Evolutionary conservation across 345 rosid species (phyloP).

Genomic region (Nephelium lappaceum): DNA sequence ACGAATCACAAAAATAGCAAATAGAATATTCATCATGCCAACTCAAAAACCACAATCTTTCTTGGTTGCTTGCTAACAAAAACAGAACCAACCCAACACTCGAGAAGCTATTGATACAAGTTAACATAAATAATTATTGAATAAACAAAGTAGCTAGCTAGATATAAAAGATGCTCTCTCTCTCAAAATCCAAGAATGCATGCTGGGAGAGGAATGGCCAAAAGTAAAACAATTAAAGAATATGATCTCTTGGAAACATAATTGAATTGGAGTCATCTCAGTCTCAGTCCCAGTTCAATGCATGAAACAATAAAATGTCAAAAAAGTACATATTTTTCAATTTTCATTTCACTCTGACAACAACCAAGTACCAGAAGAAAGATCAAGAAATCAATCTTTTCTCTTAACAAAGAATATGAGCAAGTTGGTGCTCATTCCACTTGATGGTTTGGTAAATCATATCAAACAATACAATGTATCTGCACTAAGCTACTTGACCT

Average conservation of each 20-base stretch:
- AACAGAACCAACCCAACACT: too few relatives aligned
- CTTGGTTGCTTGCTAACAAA: not conserved
- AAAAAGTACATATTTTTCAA: not conserved
- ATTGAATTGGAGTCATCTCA: not conserved
- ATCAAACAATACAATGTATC: constrained; percentile 10
- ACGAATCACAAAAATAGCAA: too few relatives aligned
- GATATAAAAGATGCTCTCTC: not conserved
- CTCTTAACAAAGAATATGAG: not conserved
- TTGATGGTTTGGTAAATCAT: not conserved
- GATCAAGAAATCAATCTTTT: not conserved
- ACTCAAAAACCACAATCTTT: not conserved
- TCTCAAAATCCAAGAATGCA: constrained; percentile 15
- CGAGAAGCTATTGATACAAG: not conserved
- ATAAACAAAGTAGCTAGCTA: too few relatives aligned
- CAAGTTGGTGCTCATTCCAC: constrained; percentile 13
- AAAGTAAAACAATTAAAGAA: not conserved
- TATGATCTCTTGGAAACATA: not conserved
- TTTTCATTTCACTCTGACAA: not conserved
- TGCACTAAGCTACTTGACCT: not conserved
- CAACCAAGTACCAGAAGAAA: not conserved
- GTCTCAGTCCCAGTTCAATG: not conserved
- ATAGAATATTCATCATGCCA: not conserved
- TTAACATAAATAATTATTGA: too few relatives aligned
- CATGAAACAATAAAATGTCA: not conserved
- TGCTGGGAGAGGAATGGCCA: not conserved